Evolutionary conservation across 1,139 yeast species (phyloP).

Genomic region (Candida tetrigidarum): DNA sequence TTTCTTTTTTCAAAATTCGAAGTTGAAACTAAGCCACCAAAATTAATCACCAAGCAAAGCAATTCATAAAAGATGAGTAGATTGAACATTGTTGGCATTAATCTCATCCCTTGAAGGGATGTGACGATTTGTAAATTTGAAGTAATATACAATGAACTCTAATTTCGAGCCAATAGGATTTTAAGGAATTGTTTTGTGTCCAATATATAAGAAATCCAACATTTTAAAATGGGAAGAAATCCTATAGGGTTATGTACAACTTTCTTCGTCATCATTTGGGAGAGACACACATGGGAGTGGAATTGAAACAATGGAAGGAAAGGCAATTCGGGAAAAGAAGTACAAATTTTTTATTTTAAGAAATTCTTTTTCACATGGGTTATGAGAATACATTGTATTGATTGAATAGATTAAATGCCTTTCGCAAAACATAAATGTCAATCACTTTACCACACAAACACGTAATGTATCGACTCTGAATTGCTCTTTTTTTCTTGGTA

Average conservation of each 20-base stretch:
- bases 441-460: too few species aligned
- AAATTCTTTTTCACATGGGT: neutral
- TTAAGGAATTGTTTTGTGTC: neutral
- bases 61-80: too few species aligned
- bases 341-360: too few species aligned
- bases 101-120: neutral
- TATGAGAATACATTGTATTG: neutral
- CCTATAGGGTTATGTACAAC: too few species aligned
- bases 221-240: too few species aligned
- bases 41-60: too few species aligned
- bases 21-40: neutral
- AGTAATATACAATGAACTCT: too few species aligned
- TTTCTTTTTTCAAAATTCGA: neutral
- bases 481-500: neutral
- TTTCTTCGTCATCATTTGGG: too few species aligned
- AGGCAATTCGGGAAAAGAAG: too few species aligned
- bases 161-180: constrained; percentile 2
- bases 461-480: neutral
- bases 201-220: neutral
- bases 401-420: constrained; percentile 2
- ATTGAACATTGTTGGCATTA: neutral
- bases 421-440: neutral
- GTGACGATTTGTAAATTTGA: neutral
- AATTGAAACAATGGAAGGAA: neutral
- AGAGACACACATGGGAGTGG: neutral